phyloP scores from a whole-genome alignment of 228 moss, liverwort and hornwort species.

The Sphagnum fallax region DNA sequence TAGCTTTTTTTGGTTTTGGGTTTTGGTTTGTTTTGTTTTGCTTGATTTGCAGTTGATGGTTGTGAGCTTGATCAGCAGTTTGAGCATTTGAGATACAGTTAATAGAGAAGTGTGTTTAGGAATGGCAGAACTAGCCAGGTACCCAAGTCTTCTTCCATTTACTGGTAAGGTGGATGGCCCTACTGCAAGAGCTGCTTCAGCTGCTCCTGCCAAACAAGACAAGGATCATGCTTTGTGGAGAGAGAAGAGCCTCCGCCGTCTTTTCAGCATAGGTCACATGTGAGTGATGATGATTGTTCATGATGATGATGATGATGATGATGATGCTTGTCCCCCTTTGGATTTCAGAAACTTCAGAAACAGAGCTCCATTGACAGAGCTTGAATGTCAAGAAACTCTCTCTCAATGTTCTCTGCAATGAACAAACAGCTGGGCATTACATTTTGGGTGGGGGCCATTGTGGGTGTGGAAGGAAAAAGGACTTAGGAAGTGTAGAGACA shows the following conservation, averaged over 20 bases:
- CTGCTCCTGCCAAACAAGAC: constrained; percentile 3
- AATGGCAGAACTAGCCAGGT: no score
- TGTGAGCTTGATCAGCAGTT: no score
- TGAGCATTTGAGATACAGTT: no score
- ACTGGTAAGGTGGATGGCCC: no score
- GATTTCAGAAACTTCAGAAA: background rate
- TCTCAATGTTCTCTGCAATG: background rate
- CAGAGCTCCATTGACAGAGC: background rate
- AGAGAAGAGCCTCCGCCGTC: constrained; percentile 18
- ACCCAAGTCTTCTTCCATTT: no score
- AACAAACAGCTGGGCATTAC: background rate
- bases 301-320: background rate
- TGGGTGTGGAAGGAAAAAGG: constrained; percentile 1
- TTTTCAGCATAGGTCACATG: constrained; percentile 13
- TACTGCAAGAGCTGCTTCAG: no score
- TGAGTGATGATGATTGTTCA: background rate
- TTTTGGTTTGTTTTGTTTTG: no score
- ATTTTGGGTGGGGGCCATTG: background rate
- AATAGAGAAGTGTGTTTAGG: no score
- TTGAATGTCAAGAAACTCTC: background rate
- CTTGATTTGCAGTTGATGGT: no score
- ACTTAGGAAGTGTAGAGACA: background rate
- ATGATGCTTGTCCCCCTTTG: background rate
- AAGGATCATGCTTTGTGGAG: constrained; percentile 28
- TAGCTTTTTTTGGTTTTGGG: no score